Conservation (phyloP, 768 basidiomycete species). For the Lyophyllum shimeji region DNA sequence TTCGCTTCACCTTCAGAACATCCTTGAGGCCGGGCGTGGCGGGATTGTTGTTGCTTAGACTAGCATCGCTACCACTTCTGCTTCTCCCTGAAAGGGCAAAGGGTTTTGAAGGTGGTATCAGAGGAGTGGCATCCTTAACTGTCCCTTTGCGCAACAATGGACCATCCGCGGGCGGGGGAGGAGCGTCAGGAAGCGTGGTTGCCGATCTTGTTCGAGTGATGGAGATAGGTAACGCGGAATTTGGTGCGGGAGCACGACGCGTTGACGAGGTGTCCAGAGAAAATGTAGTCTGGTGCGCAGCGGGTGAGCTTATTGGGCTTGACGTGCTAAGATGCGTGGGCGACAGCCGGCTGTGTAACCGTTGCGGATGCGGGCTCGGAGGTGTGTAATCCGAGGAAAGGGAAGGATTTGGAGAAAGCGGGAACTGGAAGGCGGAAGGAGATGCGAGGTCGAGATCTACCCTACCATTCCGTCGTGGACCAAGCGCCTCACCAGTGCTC, state of each 20-base stretch:
- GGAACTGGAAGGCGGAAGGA: conserved; percentile 44
- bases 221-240: conserved; percentile 27
- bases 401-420: conserved; percentile 22
- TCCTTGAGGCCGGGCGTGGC: conserved; percentile 67
- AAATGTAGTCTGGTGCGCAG: conserved; percentile 53
- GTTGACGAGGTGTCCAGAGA: conserved; percentile 50
- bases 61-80: conserved; percentile 48
- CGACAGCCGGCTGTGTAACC: conserved; percentile 24
- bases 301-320: conserved; percentile 26
- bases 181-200: conserved; percentile 36
- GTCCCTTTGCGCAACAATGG: conserved; percentile 11
- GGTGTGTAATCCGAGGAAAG: conserved; percentile 20
- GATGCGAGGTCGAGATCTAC: conserved; percentile 31
- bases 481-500: conserved; percentile 34
- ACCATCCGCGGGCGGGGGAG: conserved; percentile 2
- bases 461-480: conserved; percentile 8
- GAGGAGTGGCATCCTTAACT: conserved; percentile 19
- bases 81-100: conserved; percentile 41
- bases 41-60: conserved; percentile 28
- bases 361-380: conserved; percentile 17
- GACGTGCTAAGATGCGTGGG: conserved; percentile 31
- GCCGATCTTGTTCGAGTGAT: conserved; percentile 43
- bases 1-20: conserved; percentile 58
- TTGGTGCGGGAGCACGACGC: conserved; percentile 22
- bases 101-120: conserved; percentile 44